These are phyloP conservation scores for Trametes sanguinea DNA, from an alignment of 768 basidiomycete genomes.

Conservation along the genomic window DNA sequence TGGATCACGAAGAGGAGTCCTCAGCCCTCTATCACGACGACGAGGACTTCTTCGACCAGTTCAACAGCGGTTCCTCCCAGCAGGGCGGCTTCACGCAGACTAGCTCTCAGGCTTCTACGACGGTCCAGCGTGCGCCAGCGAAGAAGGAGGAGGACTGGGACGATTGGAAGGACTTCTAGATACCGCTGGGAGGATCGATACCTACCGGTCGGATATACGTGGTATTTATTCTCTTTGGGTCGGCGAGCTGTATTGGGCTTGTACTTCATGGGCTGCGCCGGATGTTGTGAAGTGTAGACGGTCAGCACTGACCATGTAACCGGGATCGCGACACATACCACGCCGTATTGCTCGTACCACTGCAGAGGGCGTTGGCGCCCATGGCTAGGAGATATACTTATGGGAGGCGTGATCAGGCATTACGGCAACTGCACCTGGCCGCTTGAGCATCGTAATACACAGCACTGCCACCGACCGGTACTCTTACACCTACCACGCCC, in stretches of 20 bases:
- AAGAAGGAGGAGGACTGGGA: conserved; percentile 47
- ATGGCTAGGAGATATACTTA: too few species aligned
- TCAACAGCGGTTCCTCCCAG: conserved; percentile 30
- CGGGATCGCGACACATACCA: too few species aligned
- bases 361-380: too few species aligned
- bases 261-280: not conserved
- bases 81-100: conserved; percentile 20
- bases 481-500: conserved; percentile 2
- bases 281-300: not conserved
- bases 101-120: conserved; percentile 18
- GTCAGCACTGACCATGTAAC: too few species aligned
- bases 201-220: not conserved
- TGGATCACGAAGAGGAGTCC: conserved; percentile 53
- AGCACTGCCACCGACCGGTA: conserved; percentile 18
- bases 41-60: conserved; percentile 62
- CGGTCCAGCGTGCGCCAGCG: conserved; percentile 21
- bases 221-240: conserved; percentile 11
- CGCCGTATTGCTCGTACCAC: too few species aligned
- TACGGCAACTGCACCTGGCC: not conserved
- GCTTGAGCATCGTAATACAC: conserved; percentile 5
- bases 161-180: conserved; percentile 53
- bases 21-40: conserved; percentile 64
- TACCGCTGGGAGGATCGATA: not conserved
- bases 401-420: not conserved
- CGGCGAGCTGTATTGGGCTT: not conserved